These are phyloP conservation scores for Botrytis hyacinthi DNA, from an alignment of 2,329 filamentous ascomycete species.

Conservation along the genomic window DNA sequence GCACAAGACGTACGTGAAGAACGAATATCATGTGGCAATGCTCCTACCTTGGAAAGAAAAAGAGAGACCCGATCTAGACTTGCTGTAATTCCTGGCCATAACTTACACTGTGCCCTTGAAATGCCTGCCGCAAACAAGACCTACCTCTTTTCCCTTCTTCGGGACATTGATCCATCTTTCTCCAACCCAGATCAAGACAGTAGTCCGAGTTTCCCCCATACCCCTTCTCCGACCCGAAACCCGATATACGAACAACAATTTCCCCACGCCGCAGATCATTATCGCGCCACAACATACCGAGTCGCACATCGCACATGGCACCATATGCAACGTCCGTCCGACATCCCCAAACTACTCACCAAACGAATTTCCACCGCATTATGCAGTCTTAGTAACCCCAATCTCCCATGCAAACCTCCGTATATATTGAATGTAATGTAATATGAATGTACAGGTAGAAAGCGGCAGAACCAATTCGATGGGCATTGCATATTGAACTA, in stretches of 20 bases:
- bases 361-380: not conserved
- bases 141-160: not conserved
- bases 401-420: not conserved
- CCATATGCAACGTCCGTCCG: not conserved
- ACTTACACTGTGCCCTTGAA: too few species aligned
- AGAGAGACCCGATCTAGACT: not conserved
- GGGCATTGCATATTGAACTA: not conserved
- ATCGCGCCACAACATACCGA: not conserved
- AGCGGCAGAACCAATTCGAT: not conserved
- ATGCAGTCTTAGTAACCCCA: not conserved
- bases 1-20: not conserved
- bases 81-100: not conserved
- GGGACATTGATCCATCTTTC: not conserved
- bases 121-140: not conserved
- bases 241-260: not conserved
- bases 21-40: not conserved
- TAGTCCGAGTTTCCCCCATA: not conserved
- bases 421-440: conserved; percentile 12
- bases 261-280: not conserved
- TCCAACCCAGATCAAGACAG: not conserved
- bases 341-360: not conserved
- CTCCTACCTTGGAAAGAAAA: not conserved
- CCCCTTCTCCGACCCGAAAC: not conserved
- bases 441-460: not conserved
- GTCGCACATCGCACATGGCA: conserved; percentile 4